Base-by-base conservation (phyloP, 352 stramenopile genomes). In the Aphanomyces astaci region DNA sequence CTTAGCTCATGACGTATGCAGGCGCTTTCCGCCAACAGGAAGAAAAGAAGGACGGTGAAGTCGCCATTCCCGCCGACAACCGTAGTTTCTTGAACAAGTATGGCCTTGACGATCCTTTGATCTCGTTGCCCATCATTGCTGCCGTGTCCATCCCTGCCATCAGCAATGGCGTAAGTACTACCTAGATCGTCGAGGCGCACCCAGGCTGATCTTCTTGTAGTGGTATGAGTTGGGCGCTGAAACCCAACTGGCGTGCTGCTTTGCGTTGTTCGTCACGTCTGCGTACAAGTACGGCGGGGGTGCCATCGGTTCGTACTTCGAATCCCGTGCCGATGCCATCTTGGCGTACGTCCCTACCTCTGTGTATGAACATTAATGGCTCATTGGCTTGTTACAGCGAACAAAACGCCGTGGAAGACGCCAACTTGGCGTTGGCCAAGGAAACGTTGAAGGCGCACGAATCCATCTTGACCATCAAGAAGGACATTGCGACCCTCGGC, bases 171-270 rank as follows among this genome's bases (percentile, higher is more conserved):
- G 85, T 94, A 84, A 52, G 76, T 73, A 24, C 15, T 40, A 28
- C 17, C 27, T 11, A 71, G 11, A 49, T 62, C 0, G 27, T 62
- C 84, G 78, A 78, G 84, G 27, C 89, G 75, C 79, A 89, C 71
- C 31, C n/a, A 25, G 3, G n/a, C 4, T 40, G 19, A 40, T 24
- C 17, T 71, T 5, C 54, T 62, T 1, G 17, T 71, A 90, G 82
- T 81, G 87, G 33, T 94, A 94, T 76, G 83, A 91, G 71, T 73
- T 94, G 64, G 91, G 91, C 77, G 85, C 91, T 64, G 85, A 94
- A 74, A 86, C 85, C 59, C 85, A 94, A 75, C 72, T 94, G 51
- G 83, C 79, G 24, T 89, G 79, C 74, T 94, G 85, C 76, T 94
- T 94, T 72, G 74, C 90, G 71, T 81, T 94, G 55, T 92, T 94